phyloP scores from a whole-genome alignment of 306 rosid genomes.

The Quillaja saponaria region DNA sequence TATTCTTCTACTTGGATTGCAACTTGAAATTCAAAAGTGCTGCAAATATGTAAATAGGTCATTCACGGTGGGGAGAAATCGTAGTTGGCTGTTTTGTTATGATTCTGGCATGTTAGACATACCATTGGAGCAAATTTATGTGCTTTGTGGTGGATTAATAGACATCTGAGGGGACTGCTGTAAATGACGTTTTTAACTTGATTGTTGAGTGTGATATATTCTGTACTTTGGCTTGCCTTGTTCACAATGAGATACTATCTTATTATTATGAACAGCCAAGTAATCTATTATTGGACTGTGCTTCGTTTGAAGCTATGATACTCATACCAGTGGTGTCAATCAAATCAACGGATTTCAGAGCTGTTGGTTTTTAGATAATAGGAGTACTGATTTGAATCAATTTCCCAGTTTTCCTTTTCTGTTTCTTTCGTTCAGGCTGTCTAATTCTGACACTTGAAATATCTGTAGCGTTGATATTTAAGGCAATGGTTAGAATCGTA shows the following conservation, averaged over 20 bases:
- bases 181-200: slow-evolving; percentile 16
- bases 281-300: slow-evolving; percentile 15
- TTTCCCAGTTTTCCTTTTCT: no score
- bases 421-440: no score
- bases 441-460: no score
- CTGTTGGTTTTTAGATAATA: no score
- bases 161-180: slow-evolving; percentile 22
- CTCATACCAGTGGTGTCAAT: no score
- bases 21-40: slow-evolving; percentile 31
- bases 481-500: no score
- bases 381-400: no score
- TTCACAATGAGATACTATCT: slow-evolving; percentile 19
- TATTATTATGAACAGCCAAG: slow-evolving; percentile 13
- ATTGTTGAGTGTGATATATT: slow-evolving; percentile 23
- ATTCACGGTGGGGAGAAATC: slow-evolving; percentile 23
- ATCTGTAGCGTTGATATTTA: no score
- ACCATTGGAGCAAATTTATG: slow-evolving; percentile 32
- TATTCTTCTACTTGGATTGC: slow-evolving; percentile 30
- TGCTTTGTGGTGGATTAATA: slow-evolving; percentile 31
- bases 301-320: neutral
- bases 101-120: slow-evolving; percentile 24
- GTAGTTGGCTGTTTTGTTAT: slow-evolving; percentile 17
- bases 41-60: slow-evolving; percentile 45
- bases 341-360: no score
- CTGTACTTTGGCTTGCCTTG: slow-evolving; percentile 19